Base-by-base conservation (phyloP, 768 basidiomycete genomes). In the Termitomyces sp. region DNA sequence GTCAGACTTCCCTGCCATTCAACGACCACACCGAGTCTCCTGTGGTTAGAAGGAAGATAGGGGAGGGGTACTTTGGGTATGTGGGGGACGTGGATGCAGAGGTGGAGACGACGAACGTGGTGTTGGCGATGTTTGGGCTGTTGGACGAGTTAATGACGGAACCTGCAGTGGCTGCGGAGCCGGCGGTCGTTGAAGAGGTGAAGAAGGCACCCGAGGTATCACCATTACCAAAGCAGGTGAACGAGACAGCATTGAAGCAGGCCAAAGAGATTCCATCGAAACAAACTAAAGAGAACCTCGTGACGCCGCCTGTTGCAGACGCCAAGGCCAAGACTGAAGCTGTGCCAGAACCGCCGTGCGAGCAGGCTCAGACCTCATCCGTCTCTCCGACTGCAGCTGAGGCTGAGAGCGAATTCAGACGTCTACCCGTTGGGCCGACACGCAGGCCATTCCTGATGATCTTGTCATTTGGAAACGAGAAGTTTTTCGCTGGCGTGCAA, bases 81-180 rank as follows among this genome's bases (percentile, higher is more conserved):
- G 59, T 77, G 12, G 76, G 77, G 2, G 76, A 79, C 56, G 74
- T 77, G n/a, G 75, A 77, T 64, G 67, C 63, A 3, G 76, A 77
- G 60, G 56, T 63, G 3, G 63, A 54, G 17, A 72, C 73, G 1
- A 74, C 72, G 23, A 67, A 64, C 19, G 66, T 70, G 10, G 57
- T 74, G 28, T 57, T 75, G 21, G 72, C 74, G 11, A 75, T 78
- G 72, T 69, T 72, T 19, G 70, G 68, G 23, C 53, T 75, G 37
- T 62, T 73, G 27, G 70, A 73, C 12, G 42, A 27, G 9, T 30
- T 19, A 23, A 35, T 37, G 5, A 34, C 7, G n/a, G 21, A 49
- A 12, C 23, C 16, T 39, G 10, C 25, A 9, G 23, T 7, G 28
- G 25, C 39, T 39, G 11, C 12, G 12, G 7, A 32, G 30, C 34